phyloP scores from a whole-genome alignment of 164 flowering plant species.

The Taxillus chinensis region DNA sequence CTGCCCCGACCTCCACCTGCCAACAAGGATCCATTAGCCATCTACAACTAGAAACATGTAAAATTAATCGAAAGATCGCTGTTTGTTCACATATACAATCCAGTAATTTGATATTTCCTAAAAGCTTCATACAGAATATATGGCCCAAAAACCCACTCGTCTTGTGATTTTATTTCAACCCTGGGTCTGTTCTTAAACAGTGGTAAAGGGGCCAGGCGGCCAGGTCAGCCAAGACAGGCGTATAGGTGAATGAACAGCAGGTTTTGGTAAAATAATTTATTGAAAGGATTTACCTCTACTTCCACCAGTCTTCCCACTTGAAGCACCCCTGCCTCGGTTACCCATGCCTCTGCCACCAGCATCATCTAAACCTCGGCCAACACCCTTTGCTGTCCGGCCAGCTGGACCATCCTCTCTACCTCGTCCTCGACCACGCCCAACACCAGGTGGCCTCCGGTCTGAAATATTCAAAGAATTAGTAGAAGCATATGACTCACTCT shows the following conservation, averaged over 20 bases:
- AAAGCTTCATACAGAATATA: neutral
- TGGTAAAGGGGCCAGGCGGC: neutral
- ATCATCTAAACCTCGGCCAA: conserved; percentile 45
- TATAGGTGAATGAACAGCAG: neutral
- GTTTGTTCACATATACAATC: neutral
- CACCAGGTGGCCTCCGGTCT: conserved; percentile 37
- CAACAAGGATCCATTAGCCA: neutral
- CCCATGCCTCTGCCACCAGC: conserved; percentile 29
- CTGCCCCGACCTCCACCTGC: conserved; percentile 64
- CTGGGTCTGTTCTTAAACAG: neutral
- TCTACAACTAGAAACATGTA: neutral
- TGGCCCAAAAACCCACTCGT: neutral
- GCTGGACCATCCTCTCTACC: conserved; percentile 29
- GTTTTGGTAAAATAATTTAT: neutral
- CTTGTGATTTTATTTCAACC: neutral
- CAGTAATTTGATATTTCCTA: neutral
- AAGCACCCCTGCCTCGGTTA: conserved; percentile 41
- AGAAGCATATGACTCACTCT: neutral
- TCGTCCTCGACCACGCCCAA: conserved; percentile 34
- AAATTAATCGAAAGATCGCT: neutral
- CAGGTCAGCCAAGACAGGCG: too few species aligned
- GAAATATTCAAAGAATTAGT: conserved; percentile 5
- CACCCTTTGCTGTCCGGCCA: conserved; percentile 32
- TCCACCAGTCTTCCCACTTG: conserved; percentile 37
- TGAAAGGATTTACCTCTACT: conserved; percentile 25